These are phyloP conservation scores for Cryptosporidium ryanae DNA, from an alignment of 169 alveolate genomes.

Conservation along the genomic window DNA sequence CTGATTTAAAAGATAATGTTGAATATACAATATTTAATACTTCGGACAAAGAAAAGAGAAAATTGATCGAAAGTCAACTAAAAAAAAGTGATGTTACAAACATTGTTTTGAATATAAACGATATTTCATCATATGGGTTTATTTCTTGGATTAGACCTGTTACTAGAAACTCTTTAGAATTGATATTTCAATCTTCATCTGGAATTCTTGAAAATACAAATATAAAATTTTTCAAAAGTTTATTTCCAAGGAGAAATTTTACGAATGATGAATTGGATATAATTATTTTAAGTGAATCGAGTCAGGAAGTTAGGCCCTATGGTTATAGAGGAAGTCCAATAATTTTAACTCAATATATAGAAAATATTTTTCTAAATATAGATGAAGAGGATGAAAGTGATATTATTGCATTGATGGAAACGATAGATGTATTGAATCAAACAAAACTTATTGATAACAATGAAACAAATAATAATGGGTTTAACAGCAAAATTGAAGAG, in stretches of 20 bases:
- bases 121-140: conserved; percentile 25
- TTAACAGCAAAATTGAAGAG: neutral
- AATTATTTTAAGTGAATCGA: neutral
- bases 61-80: neutral
- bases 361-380: conserved; percentile 9
- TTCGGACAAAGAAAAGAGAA: neutral
- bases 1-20: conserved; percentile 19
- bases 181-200: conserved; percentile 6
- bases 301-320: no score
- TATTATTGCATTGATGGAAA: conserved; percentile 6
- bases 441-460: neutral
- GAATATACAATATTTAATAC: conserved; percentile 48
- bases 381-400: neutral
- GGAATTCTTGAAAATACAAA: conserved; percentile 14
- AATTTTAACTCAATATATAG: conserved; percentile 25
- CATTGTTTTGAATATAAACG: conserved; percentile 1
- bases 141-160: conserved; percentile 35
- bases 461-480: neutral
- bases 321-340: conserved; percentile 36
- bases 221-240: neutral
- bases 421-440: conserved; percentile 21
- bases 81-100: neutral
- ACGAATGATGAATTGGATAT: conserved; percentile 17
- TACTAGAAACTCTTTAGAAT: conserved; percentile 9
- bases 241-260: conserved; percentile 39